A percentile compares a stretch with the other conserved stretches of the same genome.
Evolutionary conservation across 2,329 filamentous ascomycete species (phyloP).

Genomic region (Paecilomyces fulvus): DNA sequence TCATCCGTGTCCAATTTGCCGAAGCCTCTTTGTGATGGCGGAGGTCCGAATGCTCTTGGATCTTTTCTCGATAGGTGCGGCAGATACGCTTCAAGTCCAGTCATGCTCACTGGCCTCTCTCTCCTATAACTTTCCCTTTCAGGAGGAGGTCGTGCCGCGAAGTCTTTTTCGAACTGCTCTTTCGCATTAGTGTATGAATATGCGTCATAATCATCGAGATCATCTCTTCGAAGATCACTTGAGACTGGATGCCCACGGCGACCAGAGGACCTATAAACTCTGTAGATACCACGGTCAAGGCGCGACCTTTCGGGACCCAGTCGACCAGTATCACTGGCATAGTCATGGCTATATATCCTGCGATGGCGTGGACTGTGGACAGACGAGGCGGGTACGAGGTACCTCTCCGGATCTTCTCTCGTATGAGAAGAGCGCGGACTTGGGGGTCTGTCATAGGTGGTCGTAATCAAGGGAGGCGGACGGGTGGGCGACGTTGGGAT

Average conservation of each 20-base stretch:
- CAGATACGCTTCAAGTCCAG: slow-evolving; percentile 25
- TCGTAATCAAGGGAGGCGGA: slow-evolving; percentile 19
- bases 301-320: slow-evolving; percentile 15
- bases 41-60: slow-evolving; percentile 25
- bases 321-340: slow-evolving; percentile 28
- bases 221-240: slow-evolving; percentile 22
- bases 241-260: slow-evolving; percentile 21
- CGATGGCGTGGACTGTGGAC: slow-evolving; percentile 20
- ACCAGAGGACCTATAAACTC: slow-evolving; percentile 14
- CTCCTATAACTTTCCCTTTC: slow-evolving; percentile 15
- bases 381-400: slow-evolving; percentile 25
- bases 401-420: slow-evolving; percentile 22
- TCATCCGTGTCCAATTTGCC: slow-evolving; percentile 26
- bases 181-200: slow-evolving; percentile 41
- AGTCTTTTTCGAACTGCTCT: slow-evolving; percentile 40
- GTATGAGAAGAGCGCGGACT: slow-evolving; percentile 19
- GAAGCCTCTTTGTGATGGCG: slow-evolving; percentile 29
- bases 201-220: slow-evolving; percentile 34
- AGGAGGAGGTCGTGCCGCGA: slow-evolving; percentile 27
- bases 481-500: slow-evolving; percentile 15
- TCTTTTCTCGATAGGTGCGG: slow-evolving; percentile 19
- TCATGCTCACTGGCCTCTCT: slow-evolving; percentile 32
- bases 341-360: slow-evolving; percentile 25
- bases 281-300: slow-evolving; percentile 16
- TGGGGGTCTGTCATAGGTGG: slow-evolving; percentile 20